These are phyloP conservation scores for Phanerochaete sordida DNA, from an alignment of 768 basidiomycete genomes.

Conservation along the genomic window DNA sequence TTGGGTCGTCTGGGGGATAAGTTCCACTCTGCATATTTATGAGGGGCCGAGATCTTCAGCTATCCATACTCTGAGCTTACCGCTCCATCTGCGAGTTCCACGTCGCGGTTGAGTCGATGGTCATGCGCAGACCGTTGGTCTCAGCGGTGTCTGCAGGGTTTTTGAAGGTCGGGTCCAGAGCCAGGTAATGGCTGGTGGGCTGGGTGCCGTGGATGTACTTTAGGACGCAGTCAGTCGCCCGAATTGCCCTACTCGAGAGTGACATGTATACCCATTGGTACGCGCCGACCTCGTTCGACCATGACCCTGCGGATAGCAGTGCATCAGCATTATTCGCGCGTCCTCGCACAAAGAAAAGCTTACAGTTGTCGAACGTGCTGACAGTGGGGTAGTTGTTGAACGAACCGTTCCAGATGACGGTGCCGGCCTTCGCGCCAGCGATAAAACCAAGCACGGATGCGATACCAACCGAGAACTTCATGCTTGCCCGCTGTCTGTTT, in stretches of 20 bases:
- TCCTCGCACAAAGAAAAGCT: slow-evolving; percentile 10
- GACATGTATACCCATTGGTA: slow-evolving; percentile 50
- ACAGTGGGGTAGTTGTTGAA: slow-evolving; percentile 46
- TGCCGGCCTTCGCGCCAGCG: slow-evolving; percentile 40
- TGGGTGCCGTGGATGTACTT: slow-evolving; percentile 51
- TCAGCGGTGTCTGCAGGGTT: slow-evolving; percentile 55
- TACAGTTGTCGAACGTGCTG: slow-evolving; percentile 52
- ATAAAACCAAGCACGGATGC: slow-evolving; percentile 18
- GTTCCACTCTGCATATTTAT: slow-evolving; percentile 22
- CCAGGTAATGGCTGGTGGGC: slow-evolving; percentile 51
- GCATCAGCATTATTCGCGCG: background rate
- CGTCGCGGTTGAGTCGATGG: slow-evolving; percentile 49
- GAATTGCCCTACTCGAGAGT: background rate
- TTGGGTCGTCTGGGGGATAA: slow-evolving; percentile 39
- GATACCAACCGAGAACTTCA: slow-evolving; percentile 27
- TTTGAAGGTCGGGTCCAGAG: slow-evolving; percentile 47
- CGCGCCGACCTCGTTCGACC: slow-evolving; percentile 48
- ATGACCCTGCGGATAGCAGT: slow-evolving; percentile 40
- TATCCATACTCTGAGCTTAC: slow-evolving; percentile 30
- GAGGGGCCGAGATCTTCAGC: no score
- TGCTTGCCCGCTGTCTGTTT: slow-evolving; percentile 18
- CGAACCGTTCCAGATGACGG: slow-evolving; percentile 51
- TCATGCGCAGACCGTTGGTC: slow-evolving; percentile 46
- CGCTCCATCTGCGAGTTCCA: slow-evolving; percentile 49
- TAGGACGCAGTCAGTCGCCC: background rate